These are phyloP conservation scores for Persicaria maculosa DNA, from an alignment of 148 eudicot species.

Conservation along the genomic window DNA sequence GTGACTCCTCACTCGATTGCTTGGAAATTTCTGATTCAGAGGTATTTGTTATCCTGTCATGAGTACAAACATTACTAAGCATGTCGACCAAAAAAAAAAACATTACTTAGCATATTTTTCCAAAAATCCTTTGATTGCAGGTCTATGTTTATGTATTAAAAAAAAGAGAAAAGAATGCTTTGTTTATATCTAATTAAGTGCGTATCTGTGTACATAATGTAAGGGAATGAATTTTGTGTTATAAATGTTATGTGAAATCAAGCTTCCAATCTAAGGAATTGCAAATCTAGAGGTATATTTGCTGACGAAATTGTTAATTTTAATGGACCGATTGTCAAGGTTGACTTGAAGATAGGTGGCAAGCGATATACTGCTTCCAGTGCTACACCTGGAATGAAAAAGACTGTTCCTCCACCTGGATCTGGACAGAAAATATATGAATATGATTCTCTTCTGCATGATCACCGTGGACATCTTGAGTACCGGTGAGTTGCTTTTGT, in stretches of 20 bases:
- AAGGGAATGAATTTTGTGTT: neutral
- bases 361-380: neutral
- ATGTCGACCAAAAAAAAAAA: no score
- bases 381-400: neutral
- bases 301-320: neutral
- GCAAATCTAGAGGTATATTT: neutral
- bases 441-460: slow-evolving; percentile 63
- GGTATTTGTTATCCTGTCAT: neutral
- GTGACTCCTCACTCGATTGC: slow-evolving; percentile 11
- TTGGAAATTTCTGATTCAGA: slow-evolving; percentile 2
- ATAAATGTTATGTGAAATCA: neutral
- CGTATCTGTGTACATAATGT: neutral
- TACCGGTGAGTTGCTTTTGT: slow-evolving; percentile 55
- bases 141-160: no score
- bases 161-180: no score
- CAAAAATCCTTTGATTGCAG: no score
- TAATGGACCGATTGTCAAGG: neutral
- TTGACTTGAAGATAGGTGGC: neutral
- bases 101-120: neutral
- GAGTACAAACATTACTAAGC: neutral
- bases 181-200: neutral
- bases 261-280: neutral
- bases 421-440: slow-evolving; percentile 78
- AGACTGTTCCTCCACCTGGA: slow-evolving; percentile 69
- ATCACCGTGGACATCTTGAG: slow-evolving; percentile 71